Percentiles rank a stretch among this genome's conserved stretches.
phyloP scores from a whole-genome alignment of 495 filamentous ascomycete genomes.

The Podospora bellae-mahoneyi region DNA sequence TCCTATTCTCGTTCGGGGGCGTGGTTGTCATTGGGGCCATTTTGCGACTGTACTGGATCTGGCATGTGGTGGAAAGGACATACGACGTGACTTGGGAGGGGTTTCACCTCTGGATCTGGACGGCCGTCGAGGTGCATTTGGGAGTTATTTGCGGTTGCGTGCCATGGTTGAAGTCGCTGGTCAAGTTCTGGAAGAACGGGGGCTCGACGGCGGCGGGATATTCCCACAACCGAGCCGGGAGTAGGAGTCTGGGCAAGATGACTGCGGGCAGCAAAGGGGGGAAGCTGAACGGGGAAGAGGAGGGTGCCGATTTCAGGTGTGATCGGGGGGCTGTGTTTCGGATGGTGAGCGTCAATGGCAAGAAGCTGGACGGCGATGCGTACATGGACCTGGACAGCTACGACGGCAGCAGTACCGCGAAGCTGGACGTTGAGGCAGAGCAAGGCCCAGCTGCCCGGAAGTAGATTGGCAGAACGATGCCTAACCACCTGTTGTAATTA shows the following conservation, averaged over 20 bases:
- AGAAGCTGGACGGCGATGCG: conserved; percentile 6
- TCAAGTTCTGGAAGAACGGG: conserved; percentile 22
- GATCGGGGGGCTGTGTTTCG: conserved; percentile 7
- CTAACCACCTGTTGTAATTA: neutral
- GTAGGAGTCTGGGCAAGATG: neutral
- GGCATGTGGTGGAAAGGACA: conserved; percentile 28
- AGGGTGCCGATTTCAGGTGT: conserved; percentile 4
- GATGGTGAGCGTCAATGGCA: conserved; percentile 14
- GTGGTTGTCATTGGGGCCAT: conserved; percentile 26
- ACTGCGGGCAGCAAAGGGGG: neutral
- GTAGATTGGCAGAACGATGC: neutral
- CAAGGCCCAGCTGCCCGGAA: neutral
- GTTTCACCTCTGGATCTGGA: conserved; percentile 41
- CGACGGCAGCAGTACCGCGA: conserved; percentile 5
- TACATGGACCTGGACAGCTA: conserved; percentile 16
- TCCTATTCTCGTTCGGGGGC: conserved; percentile 27
- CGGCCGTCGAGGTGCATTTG: conserved; percentile 42
- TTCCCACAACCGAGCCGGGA: neutral
- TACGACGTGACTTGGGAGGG: conserved; percentile 40
- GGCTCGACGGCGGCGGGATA: conserved; percentile 4
- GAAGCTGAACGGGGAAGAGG: neutral
- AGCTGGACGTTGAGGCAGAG: neutral
- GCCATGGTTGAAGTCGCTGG: conserved; percentile 37
- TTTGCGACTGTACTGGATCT: conserved; percentile 30
- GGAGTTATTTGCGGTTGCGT: conserved; percentile 42